Evolutionary conservation across 768 basidiomycete species (phyloP), one percentile per base, ranked within the genome.

Genomic region (Favolaschia claudopus): DNA sequence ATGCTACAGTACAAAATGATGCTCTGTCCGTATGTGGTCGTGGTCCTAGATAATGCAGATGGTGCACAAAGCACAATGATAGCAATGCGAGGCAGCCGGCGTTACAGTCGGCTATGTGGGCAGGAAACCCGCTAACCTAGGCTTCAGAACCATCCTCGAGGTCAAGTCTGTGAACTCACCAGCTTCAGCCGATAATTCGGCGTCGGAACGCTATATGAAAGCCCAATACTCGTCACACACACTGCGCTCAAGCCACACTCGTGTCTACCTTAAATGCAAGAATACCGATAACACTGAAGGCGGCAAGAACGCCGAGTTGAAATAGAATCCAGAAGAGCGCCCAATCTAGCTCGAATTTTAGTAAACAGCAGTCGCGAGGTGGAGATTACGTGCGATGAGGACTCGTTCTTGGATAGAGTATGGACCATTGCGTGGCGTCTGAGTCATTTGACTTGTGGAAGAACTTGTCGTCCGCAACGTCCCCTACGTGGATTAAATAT

Each of bases 381-480:
- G 33, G 57, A 15, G 39, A 7, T 32, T 31, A 72, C 84, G 58
- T 73, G 92, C 93, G 73, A 68, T 94, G 91, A n/a, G 91, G 82
- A 36, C 85, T 81, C 49, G 92, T 80, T 7, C 76, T 72, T 17
- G 91, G 91, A 73, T 81, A 94, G 48, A 98, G 71, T 40, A 94
- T 76, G 17, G 85, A 76, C 70, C 94, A 96, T 67, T 98, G 95
- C 2, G 94, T 93, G 57, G 92, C 92, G 69, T 96, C 95, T 1
- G 93, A 95, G 68, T 95, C 92, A 68, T 96, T 96, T 25, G 88
- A 83, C 79, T 96, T 96, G 69, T 95, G 92, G 76, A 96, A 97
- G 76, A 96, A 93, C 54, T 92, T 84, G 70, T 98, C 95, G 71
- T 98, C 96, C 39, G 93, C 86, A 40, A 96, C 89, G 69, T 98